These are phyloP conservation scores for Erodium texanum DNA, from an alignment of 441 rosid genomes.

Conservation along the genomic window DNA sequence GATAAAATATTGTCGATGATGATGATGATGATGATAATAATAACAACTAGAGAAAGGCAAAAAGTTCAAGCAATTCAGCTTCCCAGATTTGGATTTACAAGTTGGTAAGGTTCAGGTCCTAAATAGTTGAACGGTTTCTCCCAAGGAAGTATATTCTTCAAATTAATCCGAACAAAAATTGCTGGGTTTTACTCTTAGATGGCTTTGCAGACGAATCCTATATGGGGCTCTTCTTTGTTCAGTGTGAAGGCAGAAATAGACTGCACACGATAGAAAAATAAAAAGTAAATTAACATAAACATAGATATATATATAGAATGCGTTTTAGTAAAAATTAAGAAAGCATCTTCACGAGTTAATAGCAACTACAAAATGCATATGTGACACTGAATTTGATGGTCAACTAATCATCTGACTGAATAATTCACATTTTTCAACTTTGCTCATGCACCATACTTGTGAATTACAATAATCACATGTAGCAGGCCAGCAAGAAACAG, in stretches of 20 bases:
- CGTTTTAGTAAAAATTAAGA: too few species aligned
- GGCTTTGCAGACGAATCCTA: slow-evolving; percentile 6
- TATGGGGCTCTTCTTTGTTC: slow-evolving; percentile 4
- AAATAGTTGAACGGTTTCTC: slow-evolving; percentile 15
- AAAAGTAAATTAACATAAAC: background rate
- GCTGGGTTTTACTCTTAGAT: slow-evolving; percentile 22
- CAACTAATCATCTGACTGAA: too few species aligned
- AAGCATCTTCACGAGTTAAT: background rate
- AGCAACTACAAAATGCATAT: too few species aligned
- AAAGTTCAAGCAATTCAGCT: background rate
- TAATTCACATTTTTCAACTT: too few species aligned
- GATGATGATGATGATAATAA: too few species aligned
- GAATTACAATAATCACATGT: too few species aligned
- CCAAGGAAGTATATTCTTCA: slow-evolving; percentile 14
- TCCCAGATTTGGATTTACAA: background rate
- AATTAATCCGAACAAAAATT: slow-evolving; percentile 17
- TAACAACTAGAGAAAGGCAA: too few species aligned
- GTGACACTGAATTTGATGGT: too few species aligned
- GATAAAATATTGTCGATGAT: too few species aligned
- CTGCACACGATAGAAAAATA: slow-evolving; percentile 24
- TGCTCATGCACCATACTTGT: too few species aligned
- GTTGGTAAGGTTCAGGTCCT: slow-evolving; percentile 18
- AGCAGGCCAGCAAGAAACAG: too few species aligned
- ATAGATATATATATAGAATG: too few species aligned
- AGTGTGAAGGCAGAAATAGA: slow-evolving; percentile 16